These are phyloP conservation scores for Ophiocytium majus DNA, from an alignment of 352 stramenopile genomes.

Conservation along the genomic window DNA sequence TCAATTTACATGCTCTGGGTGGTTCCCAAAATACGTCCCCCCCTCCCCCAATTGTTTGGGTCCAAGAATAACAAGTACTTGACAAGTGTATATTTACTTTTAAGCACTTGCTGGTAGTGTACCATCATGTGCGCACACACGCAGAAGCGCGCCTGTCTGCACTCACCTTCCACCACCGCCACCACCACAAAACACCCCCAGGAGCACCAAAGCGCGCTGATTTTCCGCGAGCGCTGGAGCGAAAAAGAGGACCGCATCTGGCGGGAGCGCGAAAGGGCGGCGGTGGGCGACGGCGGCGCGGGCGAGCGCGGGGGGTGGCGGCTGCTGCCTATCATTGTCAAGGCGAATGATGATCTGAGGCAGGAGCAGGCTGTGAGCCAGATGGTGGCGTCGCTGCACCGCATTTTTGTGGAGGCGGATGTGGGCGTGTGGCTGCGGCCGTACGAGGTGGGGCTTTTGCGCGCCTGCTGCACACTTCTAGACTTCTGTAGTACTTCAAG, in stretches of 20 bases:
- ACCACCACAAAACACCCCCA: no score
- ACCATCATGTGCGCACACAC: no score
- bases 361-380: conserved; percentile 98
- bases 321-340: conserved; percentile 89
- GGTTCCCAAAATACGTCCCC: no score
- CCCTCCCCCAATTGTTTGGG: no score
- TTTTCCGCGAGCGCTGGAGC: conserved; percentile 72
- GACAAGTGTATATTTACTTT: no score
- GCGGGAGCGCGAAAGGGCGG: conserved; percentile 54
- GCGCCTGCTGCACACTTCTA: no score
- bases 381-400: conserved; percentile 79
- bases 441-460: conserved; percentile 94
- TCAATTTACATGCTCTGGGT: no score
- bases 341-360: conserved; percentile 95
- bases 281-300: background rate
- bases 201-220: conserved; percentile 29
- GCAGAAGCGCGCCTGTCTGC: no score
- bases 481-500: no score
- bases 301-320: conserved; percentile 66
- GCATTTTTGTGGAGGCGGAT: conserved; percentile 40
- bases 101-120: no score
- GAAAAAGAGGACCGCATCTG: conserved; percentile 71
- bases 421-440: conserved; percentile 90
- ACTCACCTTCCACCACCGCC: no score
- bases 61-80: no score